A percentile compares a stretch with the other conserved stretches of the same genome.
These are phyloP conservation scores for Suillus subalutaceus DNA, from an alignment of 768 basidiomycete species.

Conservation along the genomic window DNA sequence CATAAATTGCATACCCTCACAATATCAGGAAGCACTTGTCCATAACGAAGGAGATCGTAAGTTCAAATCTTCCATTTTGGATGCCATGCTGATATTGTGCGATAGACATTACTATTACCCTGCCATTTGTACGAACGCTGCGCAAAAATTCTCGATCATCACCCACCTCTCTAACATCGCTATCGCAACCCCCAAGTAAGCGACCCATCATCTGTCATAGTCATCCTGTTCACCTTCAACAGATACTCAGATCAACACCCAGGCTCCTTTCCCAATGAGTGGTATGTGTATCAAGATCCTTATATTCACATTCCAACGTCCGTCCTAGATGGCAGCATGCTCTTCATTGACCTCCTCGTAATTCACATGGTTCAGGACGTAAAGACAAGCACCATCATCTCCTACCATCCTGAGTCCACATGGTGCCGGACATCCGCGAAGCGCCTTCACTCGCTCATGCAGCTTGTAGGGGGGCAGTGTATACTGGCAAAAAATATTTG, in stretches of 20 bases:
- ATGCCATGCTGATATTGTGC: constrained; percentile 3
- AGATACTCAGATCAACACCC: constrained; percentile 48
- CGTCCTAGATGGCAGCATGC: constrained; percentile 20
- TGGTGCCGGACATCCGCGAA: constrained; percentile 21
- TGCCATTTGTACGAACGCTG: constrained; percentile 53
- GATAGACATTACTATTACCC: constrained; percentile 57
- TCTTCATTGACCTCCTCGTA: constrained; percentile 51
- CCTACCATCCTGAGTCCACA: constrained; percentile 31
- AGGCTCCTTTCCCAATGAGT: constrained; percentile 44
- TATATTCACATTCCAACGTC: constrained; percentile 3
- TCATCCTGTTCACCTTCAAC: not conserved
- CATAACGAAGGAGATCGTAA: constrained; percentile 53
- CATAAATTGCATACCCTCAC: constrained; percentile 67
- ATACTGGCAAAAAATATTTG: constrained; percentile 32
- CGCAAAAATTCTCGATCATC: constrained; percentile 21
- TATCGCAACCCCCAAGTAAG: not conserved
- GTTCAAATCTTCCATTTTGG: constrained; percentile 22
- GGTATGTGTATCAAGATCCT: constrained; percentile 29
- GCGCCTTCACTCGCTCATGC: constrained; percentile 31
- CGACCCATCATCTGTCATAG: constrained; percentile 10
- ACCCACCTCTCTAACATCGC: not conserved
- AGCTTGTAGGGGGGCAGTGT: constrained; percentile 35
- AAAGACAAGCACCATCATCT: constrained; percentile 26
- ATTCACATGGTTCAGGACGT: constrained; percentile 50
- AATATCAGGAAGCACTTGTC: constrained; percentile 54